These are phyloP conservation scores for Leptographium procerum DNA, from an alignment of 2,329 filamentous ascomycete species.

Conservation along the genomic window DNA sequence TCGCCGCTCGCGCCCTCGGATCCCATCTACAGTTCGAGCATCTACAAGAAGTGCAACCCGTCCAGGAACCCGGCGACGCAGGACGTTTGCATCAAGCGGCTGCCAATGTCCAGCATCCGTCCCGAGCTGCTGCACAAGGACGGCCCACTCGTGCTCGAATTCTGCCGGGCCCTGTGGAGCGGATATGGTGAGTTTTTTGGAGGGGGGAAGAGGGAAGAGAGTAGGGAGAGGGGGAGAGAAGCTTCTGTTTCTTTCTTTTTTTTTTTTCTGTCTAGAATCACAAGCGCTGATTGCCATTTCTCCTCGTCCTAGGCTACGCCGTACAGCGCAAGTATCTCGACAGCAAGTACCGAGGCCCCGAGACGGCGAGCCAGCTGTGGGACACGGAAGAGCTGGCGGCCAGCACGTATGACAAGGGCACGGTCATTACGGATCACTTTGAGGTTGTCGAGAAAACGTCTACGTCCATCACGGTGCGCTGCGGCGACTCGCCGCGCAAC, in stretches of 20 bases:
- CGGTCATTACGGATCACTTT: constrained; percentile 58
- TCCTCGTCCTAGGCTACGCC: constrained; percentile 34
- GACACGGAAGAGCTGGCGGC: constrained; percentile 38
- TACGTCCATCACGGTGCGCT: constrained; percentile 49
- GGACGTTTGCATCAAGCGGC: constrained; percentile 51
- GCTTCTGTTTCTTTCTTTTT: neutral
- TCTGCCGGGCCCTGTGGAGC: constrained; percentile 57
- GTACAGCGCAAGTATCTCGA: constrained; percentile 47
- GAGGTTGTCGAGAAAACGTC: constrained; percentile 56
- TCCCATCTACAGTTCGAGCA: constrained; percentile 45
- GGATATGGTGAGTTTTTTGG: constrained; percentile 47
- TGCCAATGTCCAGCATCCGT: constrained; percentile 52
- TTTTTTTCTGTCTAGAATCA: neutral
- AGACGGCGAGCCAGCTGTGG: constrained; percentile 52
- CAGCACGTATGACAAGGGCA: constrained; percentile 51
- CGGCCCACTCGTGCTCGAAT: constrained; percentile 46
- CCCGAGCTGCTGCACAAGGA: constrained; percentile 53
- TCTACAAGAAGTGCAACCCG: constrained; percentile 50
- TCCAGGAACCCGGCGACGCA: constrained; percentile 50
- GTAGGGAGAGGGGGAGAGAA: too few species aligned
- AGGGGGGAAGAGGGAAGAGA: too few species aligned
- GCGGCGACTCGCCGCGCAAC: constrained; percentile 52
- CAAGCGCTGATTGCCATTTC: neutral
- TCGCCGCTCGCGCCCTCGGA: constrained; percentile 47
- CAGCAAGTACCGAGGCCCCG: constrained; percentile 44